Evolutionary conservation across 2,329 filamentous ascomycete genomes (phyloP).

Genomic region (Apiospora aurea): DNA sequence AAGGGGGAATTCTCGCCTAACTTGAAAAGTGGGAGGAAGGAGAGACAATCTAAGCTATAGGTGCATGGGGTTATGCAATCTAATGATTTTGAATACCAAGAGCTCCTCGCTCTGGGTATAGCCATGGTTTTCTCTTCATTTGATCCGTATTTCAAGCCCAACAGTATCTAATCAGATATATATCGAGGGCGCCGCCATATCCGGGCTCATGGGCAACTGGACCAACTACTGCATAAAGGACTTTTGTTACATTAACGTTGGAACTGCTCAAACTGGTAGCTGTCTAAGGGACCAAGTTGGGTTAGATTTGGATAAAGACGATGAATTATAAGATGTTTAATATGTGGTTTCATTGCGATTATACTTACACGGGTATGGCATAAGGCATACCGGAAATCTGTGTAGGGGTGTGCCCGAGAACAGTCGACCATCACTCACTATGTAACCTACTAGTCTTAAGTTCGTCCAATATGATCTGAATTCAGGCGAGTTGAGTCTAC

Average conservation of each 20-base stretch:
- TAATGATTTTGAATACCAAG: background rate
- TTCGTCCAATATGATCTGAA: background rate
- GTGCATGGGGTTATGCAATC: background rate
- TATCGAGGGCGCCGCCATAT: background rate
- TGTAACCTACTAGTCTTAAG: background rate
- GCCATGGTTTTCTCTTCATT: background rate
- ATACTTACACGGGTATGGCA: background rate
- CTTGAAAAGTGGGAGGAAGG: slow-evolving; percentile 48
- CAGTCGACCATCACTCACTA: background rate
- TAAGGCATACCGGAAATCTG: background rate
- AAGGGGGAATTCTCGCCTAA: slow-evolving; percentile 48
- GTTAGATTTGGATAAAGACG: no score
- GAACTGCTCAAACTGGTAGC: no score
- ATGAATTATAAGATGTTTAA: background rate
- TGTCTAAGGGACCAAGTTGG: no score
- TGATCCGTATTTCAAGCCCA: background rate
- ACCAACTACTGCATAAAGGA: no score
- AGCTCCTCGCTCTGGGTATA: background rate
- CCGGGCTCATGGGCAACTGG: background rate
- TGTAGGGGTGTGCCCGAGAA: background rate
- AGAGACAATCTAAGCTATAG: slow-evolving; percentile 49
- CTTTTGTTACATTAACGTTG: no score
- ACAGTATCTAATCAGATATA: background rate
- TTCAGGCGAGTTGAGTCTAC: background rate
- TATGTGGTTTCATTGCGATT: background rate